A percentile compares a stretch with the other conserved stretches of the same genome.
These are phyloP conservation scores for Fusarium buharicum DNA, from an alignment of 2,329 filamentous ascomycete genomes.

Conservation along the genomic window DNA sequence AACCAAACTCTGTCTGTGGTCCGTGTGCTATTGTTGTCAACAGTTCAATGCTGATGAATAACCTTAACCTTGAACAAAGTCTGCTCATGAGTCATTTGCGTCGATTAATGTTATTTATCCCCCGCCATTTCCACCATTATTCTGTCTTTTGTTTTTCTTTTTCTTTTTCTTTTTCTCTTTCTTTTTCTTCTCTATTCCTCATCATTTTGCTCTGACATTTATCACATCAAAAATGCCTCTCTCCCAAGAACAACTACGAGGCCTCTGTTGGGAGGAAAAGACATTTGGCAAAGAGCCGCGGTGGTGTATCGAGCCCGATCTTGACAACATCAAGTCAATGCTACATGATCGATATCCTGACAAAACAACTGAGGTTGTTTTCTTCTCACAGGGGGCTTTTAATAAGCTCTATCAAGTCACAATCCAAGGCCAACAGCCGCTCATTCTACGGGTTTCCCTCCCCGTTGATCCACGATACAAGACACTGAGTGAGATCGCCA, in stretches of 20 bases:
- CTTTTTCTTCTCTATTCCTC: too few species aligned
- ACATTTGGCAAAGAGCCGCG: slow-evolving; percentile 21
- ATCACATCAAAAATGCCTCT: too few species aligned
- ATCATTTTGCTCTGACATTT: too few species aligned
- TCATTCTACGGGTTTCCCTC: slow-evolving; percentile 51
- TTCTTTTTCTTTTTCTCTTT: too few species aligned
- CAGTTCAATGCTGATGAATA: too few species aligned
- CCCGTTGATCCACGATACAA: slow-evolving; percentile 53
- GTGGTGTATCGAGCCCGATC: slow-evolving; percentile 25
- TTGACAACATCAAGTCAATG: slow-evolving; percentile 6
- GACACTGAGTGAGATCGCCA: slow-evolving; percentile 54
- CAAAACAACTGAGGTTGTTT: not conserved
- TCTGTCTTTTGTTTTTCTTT: too few species aligned
- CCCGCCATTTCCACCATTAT: too few species aligned
- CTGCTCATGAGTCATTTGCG: too few species aligned
- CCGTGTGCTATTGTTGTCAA: too few species aligned
- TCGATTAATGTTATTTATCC: too few species aligned
- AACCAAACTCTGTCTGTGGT: too few species aligned
- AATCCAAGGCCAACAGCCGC: not conserved
- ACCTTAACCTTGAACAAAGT: too few species aligned
- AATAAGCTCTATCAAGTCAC: slow-evolving; percentile 42
- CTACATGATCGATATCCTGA: not conserved
- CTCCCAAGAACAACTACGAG: not conserved
- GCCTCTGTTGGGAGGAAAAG: slow-evolving; percentile 23
- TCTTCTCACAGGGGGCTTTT: slow-evolving; percentile 35